Percentiles rank a stretch among this genome's conserved stretches.
Conservation (phyloP, 768 basidiomycete species). For the Agrocybe pediades region DNA sequence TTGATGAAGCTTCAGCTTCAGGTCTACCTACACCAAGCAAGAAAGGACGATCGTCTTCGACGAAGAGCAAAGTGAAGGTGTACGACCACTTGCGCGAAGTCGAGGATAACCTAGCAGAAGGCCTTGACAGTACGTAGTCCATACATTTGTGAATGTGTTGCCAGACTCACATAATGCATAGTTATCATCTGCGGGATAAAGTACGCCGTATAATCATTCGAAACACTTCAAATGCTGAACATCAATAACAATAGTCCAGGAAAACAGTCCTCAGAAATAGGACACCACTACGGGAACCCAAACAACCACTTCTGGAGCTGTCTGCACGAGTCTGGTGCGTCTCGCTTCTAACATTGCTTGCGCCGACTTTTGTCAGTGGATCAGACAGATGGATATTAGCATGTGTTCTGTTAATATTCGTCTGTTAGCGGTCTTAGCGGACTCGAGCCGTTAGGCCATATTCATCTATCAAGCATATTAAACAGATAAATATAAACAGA, state of each 20-base stretch:
- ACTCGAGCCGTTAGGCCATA: too few species aligned
- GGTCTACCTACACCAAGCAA: background rate
- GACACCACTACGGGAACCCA: constrained; percentile 80
- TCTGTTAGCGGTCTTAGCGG: too few species aligned
- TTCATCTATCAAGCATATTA: too few species aligned
- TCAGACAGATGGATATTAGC: too few species aligned
- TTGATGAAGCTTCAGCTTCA: background rate
- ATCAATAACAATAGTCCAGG: constrained; percentile 53
- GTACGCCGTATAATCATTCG: constrained; percentile 36
- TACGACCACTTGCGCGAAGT: constrained; percentile 18
- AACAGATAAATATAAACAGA: too few species aligned
- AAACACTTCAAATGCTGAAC: background rate
- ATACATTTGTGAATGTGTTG: background rate
- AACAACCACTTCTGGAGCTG: constrained; percentile 86
- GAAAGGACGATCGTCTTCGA: background rate
- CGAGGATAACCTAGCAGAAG: constrained; percentile 13
- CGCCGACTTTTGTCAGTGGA: too few species aligned
- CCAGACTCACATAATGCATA: constrained; percentile 23
- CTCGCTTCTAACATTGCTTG: background rate
- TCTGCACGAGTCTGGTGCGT: constrained; percentile 62
- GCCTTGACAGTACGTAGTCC: constrained; percentile 16
- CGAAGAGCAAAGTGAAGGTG: constrained; percentile 14
- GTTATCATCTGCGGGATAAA: constrained; percentile 89
- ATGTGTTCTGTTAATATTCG: too few species aligned
- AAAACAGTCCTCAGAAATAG: constrained; percentile 61